Percentiles rank a stretch among this genome's conserved stretches.
These are phyloP conservation scores for Naegleria gruberi DNA, from an alignment of 208 protist species.

Conservation along the genomic window DNA sequence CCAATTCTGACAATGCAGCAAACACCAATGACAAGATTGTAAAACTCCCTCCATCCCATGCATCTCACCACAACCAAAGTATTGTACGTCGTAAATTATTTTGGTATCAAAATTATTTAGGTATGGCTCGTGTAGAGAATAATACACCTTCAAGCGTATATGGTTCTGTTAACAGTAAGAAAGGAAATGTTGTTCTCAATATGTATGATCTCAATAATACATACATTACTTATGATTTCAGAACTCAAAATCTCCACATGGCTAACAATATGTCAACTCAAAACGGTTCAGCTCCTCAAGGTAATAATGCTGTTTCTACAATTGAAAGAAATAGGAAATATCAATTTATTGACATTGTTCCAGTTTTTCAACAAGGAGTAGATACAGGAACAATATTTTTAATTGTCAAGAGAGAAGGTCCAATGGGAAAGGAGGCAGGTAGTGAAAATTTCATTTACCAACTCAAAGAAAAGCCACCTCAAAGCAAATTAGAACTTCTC, in stretches of 20 bases:
- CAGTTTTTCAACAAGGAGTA: background rate
- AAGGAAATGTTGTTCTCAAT: background rate
- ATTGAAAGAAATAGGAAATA: background rate
- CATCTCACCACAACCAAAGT: background rate
- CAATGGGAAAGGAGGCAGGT: background rate
- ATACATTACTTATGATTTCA: background rate
- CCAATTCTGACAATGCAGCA: background rate
- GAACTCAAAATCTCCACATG: background rate
- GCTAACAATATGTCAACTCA: background rate
- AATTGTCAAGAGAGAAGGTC: background rate
- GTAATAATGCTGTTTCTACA: background rate
- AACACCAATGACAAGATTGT: background rate
- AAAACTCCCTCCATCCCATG: background rate
- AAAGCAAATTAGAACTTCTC: slow-evolving; percentile 86
- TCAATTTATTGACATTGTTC: background rate
- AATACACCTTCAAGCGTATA: background rate
- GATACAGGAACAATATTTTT: background rate
- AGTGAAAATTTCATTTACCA: slow-evolving; percentile 35
- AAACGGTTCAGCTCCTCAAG: background rate
- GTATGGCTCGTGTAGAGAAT: background rate
- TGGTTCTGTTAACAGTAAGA: background rate
- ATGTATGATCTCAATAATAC: background rate
- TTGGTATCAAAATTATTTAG: slow-evolving; percentile 14
- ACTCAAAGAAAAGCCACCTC: slow-evolving; percentile 74
- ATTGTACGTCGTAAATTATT: background rate